A percentile compares a stretch with the other conserved stretches of the same genome.
Evolutionary conservation across 768 basidiomycete genomes (phyloP).

Genomic region (Leccinum boreale): DNA sequence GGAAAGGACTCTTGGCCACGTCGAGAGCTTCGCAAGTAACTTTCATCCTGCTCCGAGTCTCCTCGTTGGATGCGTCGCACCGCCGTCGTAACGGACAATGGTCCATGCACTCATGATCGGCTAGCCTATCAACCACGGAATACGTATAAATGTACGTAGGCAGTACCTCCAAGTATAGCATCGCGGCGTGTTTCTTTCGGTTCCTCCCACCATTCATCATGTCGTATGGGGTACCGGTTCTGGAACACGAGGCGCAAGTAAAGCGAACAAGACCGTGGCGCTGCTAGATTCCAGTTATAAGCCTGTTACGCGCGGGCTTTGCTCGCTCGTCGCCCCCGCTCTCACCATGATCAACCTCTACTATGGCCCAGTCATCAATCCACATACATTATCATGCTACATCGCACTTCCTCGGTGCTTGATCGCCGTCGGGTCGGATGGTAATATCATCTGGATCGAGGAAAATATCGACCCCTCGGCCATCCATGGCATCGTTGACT

Average conservation of each 20-base stretch:
- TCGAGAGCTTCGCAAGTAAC: not conserved
- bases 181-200: no score
- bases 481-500: slow-evolving; percentile 49
- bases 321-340: not conserved
- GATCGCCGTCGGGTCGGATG: slow-evolving; percentile 46
- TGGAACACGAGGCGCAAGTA: not conserved
- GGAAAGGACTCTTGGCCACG: no score
- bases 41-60: not conserved
- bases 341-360: slow-evolving; percentile 35
- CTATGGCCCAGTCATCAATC: slow-evolving; percentile 59
- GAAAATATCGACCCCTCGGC: slow-evolving; percentile 48
- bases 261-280: not conserved
- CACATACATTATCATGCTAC: slow-evolving; percentile 41
- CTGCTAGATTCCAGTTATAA: not conserved
- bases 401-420: slow-evolving; percentile 50
- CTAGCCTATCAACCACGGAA: not conserved
- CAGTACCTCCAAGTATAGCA: not conserved
- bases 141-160: not conserved
- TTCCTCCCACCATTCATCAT: not conserved
- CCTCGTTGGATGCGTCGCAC: not conserved
- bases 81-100: not conserved
- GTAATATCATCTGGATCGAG: slow-evolving; percentile 69
- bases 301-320: not conserved
- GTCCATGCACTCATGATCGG: not conserved
- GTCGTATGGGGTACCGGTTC: not conserved